Conservation (phyloP, 2,329 filamentous ascomycete species). For the Aspergillus sp. region DNA sequence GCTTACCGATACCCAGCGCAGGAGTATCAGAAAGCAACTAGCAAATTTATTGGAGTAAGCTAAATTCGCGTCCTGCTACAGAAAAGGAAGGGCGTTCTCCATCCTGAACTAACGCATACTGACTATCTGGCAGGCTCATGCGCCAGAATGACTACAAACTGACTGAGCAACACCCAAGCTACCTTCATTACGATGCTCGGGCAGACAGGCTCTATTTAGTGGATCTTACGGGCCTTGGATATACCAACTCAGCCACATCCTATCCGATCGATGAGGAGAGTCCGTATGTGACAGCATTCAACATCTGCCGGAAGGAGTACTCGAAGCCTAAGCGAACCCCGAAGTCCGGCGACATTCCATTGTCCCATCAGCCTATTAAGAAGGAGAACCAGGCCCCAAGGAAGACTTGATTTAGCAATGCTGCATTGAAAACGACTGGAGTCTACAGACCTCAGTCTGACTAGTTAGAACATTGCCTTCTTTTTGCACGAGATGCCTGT, state of each 20-base stretch:
- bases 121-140: not conserved
- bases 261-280: not conserved
- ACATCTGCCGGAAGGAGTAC: not conserved
- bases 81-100: no score
- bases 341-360: not conserved
- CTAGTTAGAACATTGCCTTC: no score
- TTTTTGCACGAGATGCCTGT: no score
- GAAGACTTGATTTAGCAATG: not conserved
- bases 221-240: not conserved
- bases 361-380: not conserved
- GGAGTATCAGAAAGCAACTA: not conserved
- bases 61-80: no score
- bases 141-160: not conserved
- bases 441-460: no score
- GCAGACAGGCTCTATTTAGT: not conserved
- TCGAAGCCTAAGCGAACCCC: not conserved
- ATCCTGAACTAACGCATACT: not conserved
- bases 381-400: not conserved
- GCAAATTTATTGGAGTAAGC: not conserved
- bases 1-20: not conserved
- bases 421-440: no score
- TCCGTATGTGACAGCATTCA: not conserved
- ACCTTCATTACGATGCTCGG: not conserved
- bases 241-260: not conserved
- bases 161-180: not conserved